phyloP scores from a whole-genome alignment of 2,329 filamentous ascomycete genomes.

The Arthrocladium fulminans region DNA sequence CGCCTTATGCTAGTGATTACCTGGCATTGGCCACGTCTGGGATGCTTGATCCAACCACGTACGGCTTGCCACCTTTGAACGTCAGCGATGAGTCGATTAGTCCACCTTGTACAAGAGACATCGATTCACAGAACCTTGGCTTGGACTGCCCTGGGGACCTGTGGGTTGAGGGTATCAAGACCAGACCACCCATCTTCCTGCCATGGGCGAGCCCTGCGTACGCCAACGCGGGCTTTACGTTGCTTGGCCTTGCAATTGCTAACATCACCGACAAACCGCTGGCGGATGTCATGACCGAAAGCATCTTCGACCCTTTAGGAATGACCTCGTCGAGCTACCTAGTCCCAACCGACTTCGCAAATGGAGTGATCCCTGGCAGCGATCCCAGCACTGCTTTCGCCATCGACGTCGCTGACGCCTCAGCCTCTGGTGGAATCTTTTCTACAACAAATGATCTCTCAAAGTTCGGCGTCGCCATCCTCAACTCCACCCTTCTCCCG shows the following conservation, averaged over 20 bases:
- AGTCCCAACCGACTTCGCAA: too few relatives aligned
- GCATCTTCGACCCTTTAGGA: conserved; percentile 32
- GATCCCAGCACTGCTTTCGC: too few relatives aligned
- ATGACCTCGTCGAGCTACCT: conserved; percentile 31
- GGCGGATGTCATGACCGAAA: conserved; percentile 27
- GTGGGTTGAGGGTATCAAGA: conserved; percentile 25
- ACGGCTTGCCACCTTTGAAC: background rate
- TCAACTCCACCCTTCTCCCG: conserved; percentile 32
- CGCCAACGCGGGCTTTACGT: conserved; percentile 31
- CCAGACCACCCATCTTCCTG: conserved; percentile 33
- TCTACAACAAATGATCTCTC: conserved; percentile 37
- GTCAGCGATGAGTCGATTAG: background rate
- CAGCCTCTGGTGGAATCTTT: conserved; percentile 36
- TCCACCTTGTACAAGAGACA: background rate
- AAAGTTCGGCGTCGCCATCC: conserved; percentile 35
- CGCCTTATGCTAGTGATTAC: too few relatives aligned
- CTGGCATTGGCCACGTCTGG: too few relatives aligned
- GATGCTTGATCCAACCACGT: too few relatives aligned
- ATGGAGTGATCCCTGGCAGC: too few relatives aligned
- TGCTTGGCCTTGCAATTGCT: conserved; percentile 32
- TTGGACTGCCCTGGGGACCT: conserved; percentile 24
- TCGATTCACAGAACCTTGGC: background rate
- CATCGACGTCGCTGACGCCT: too few relatives aligned
- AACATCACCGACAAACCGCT: conserved; percentile 33
- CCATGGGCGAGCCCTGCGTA: conserved; percentile 29